phyloP scores from a whole-genome alignment of 805 yeast genomes.

The Candida pseudofarinosa region DNA sequence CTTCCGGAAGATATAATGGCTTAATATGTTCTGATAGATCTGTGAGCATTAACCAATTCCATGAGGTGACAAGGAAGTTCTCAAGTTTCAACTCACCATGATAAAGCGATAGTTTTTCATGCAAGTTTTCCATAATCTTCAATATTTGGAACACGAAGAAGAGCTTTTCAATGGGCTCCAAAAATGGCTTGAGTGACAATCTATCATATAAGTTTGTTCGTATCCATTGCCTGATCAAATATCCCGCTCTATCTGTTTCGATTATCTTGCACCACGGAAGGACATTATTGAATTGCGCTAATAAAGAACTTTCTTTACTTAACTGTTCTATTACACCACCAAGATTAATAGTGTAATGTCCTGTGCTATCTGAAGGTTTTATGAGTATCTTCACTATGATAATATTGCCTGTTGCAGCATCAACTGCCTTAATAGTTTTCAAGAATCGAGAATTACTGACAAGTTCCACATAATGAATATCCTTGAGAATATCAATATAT shows the following conservation, averaged over 20 bases:
- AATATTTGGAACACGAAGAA: conserved; percentile 84
- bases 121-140: conserved; percentile 59
- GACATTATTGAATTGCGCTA: conserved; percentile 54
- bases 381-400: conserved; percentile 74
- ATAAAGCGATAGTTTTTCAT: conserved; percentile 47
- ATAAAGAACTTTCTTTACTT: conserved; percentile 32
- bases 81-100: conserved; percentile 95
- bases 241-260: conserved; percentile 91
- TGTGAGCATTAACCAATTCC: conserved; percentile 80
- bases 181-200: conserved; percentile 79
- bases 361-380: conserved; percentile 39
- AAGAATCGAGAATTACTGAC: conserved; percentile 80
- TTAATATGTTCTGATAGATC: conserved; percentile 80
- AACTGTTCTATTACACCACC: conserved; percentile 21
- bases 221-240: conserved; percentile 77
- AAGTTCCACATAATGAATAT: conserved; percentile 70
- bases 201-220: conserved; percentile 84
- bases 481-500: conserved; percentile 74
- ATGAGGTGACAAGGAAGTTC: conserved; percentile 78
- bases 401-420: conserved; percentile 59
- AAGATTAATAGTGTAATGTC: conserved; percentile 18
- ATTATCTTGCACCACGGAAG: conserved; percentile 69
- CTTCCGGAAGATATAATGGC: conserved; percentile 83
- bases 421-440: conserved; percentile 79
- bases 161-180: conserved; percentile 72